A percentile compares a stretch with the other conserved stretches of the same genome.
Conservation (phyloP, 257 asterid species). For the Plantago major region DNA sequence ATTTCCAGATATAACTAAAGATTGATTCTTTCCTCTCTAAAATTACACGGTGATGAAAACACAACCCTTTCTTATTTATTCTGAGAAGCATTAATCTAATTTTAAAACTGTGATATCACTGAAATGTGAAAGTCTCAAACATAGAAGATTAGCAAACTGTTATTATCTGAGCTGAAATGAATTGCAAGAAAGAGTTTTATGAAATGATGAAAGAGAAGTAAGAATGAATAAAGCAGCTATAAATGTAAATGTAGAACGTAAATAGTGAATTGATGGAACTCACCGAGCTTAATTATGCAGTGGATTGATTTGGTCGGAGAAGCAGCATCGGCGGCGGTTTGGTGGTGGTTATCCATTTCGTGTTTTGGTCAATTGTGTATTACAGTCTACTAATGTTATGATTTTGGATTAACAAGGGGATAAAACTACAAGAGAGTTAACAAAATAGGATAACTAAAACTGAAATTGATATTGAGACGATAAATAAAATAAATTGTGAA, state of each 20-base stretch:
- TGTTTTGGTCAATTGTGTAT: not conserved
- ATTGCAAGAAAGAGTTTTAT: too few species aligned
- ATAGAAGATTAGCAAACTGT: not conserved
- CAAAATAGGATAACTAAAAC: too few species aligned
- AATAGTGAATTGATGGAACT: slow-evolving; percentile 4
- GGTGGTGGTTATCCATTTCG: slow-evolving; percentile 44
- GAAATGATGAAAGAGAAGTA: too few species aligned
- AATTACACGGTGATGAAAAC: not conserved
- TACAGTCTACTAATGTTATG: too few species aligned
- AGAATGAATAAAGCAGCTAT: not conserved
- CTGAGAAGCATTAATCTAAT: too few species aligned
- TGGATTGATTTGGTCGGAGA: slow-evolving; percentile 34
- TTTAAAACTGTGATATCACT: not conserved
- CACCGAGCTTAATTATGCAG: slow-evolving; percentile 92
- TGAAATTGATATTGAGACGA: too few species aligned
- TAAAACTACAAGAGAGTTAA: too few species aligned
- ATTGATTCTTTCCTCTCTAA: slow-evolving; percentile 2
- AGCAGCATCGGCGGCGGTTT: slow-evolving; percentile 25
- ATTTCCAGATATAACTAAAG: not conserved
- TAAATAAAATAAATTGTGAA: too few species aligned
- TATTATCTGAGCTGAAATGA: too few species aligned
- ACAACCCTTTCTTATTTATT: not conserved
- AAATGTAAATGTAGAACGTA: not conserved
- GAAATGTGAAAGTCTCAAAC: not conserved
- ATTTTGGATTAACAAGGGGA: too few species aligned